These are phyloP conservation scores for Xylaria sp. DNA, from an alignment of 2,329 filamentous ascomycete species.

Conservation along the genomic window DNA sequence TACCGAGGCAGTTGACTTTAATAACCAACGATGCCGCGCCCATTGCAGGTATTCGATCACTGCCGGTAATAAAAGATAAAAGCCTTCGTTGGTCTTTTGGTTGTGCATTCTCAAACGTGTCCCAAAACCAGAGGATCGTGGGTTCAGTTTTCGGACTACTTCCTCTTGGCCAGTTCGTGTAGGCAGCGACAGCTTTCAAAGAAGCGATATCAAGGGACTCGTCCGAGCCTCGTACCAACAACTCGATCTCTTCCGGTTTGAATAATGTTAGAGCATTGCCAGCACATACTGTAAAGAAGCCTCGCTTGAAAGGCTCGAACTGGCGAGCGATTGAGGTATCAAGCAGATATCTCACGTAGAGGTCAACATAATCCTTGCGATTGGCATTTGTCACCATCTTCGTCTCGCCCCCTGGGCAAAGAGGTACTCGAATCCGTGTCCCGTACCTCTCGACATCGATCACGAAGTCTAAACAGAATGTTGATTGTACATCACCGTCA, in stretches of 20 bases:
- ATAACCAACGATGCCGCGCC: conserved; percentile 82
- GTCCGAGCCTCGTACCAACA: conserved; percentile 85
- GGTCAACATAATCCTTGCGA: conserved; percentile 84
- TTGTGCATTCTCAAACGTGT: conserved; percentile 74
- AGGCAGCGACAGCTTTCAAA: conserved; percentile 79
- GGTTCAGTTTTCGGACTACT: conserved; percentile 66
- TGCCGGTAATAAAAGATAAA: conserved; percentile 88
- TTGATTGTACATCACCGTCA: conserved; percentile 83
- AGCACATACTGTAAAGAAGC: conserved; percentile 91
- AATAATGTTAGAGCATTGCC: conserved; percentile 90
- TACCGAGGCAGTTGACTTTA: conserved; percentile 78
- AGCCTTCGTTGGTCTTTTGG: conserved; percentile 79
- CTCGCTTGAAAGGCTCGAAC: conserved; percentile 93
- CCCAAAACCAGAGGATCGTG: conserved; percentile 88
- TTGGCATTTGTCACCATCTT: conserved; percentile 86
- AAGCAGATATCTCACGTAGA: conserved; percentile 83
- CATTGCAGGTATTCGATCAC: conserved; percentile 89
- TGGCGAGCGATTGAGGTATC: conserved; percentile 82
- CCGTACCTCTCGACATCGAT: conserved; percentile 83
- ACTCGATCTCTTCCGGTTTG: conserved; percentile 89
- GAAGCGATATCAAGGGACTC: conserved; percentile 83
- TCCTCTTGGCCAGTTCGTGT: conserved; percentile 78
- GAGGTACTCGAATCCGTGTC: conserved; percentile 70
- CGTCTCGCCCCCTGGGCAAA: conserved; percentile 78
- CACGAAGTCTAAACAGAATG: conserved; percentile 85